Conservation (phyloP, 129 eudicot species). For the Flaveria robusta region DNA sequence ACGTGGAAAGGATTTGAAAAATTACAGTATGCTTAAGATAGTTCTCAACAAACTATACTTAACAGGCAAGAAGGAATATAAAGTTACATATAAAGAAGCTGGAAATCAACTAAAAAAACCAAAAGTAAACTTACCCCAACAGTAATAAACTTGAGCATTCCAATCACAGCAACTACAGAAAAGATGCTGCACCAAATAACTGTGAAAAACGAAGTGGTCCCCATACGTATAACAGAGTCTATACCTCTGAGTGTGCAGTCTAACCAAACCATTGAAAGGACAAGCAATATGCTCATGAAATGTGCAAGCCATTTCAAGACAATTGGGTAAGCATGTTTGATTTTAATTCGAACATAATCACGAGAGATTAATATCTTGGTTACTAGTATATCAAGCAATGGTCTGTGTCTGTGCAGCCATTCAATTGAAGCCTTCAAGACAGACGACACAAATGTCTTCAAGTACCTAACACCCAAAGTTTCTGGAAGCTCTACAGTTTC, state of each 20-base stretch:
- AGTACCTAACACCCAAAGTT: conserved; percentile 35
- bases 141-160: conserved; percentile 60
- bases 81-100: conserved; percentile 8
- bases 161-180: conserved; percentile 76
- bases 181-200: conserved; percentile 82
- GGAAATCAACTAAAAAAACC: neutral
- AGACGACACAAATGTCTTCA: conserved; percentile 44
- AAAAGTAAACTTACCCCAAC: conserved; percentile 61
- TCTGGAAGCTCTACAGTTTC: conserved; percentile 43
- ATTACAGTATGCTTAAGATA: neutral
- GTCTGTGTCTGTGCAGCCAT: conserved; percentile 73
- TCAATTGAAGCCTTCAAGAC: conserved; percentile 50
- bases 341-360: conserved; percentile 57
- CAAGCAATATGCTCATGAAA: conserved; percentile 64
- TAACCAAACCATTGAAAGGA: conserved; percentile 80
- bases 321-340: conserved; percentile 69
- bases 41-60: conserved; percentile 15
- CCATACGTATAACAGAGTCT: conserved; percentile 86
- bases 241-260: conserved; percentile 87
- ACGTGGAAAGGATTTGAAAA: neutral
- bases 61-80: neutral
- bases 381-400: conserved; percentile 43
- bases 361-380: conserved; percentile 38
- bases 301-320: conserved; percentile 65
- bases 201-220: conserved; percentile 75